Evolutionary conservation across 108 stramenopile species (phyloP), one percentile per base, ranked within the genome.

Genomic region (Conticribra guillardii): DNA sequence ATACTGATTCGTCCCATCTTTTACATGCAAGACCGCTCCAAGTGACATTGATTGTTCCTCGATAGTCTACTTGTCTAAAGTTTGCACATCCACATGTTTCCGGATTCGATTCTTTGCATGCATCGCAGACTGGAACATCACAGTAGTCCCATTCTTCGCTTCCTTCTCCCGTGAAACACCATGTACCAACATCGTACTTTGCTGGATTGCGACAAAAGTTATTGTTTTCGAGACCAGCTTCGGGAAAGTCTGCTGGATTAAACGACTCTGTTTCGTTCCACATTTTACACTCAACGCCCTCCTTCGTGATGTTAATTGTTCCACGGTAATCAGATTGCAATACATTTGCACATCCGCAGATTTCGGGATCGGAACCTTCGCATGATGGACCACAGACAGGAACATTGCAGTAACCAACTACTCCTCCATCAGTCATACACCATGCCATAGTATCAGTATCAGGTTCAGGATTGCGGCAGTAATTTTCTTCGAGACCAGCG

Each of bases 21-120:
- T 8, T 4, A 52, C 64, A 65, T 48, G 51, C 22, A 49, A 49
- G 45, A 30, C 50, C 64, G 16, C 9, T 53, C 21, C 19, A 21
- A 0, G 64, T 65, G 3, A 46, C 46, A 46, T 55, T 65, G 54
- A 65, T 65, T 15, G 64, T 4, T 0, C 64, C 64, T 8, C 51
- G 50, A 31, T 65, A 65, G 26, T 65, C 64, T 3, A 24, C 7
- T 24, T 29, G 2, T 0, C 0, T 2, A 9, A 65, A 30, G 31
- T 65, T 55, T 23, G 51, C 44, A 22, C 64, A 65, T 31, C 26
- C 64, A 16, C 64, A 65, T 26, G 19, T 54, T 24, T 24, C 51
- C n/a, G 51, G 64, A 8, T 65, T 50, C 19, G 33, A 18, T 9
- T 65, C 27, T 11, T 41, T 5, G 37, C 37, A 41, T 41, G 5